Base-by-base conservation (phyloP, 108 stramenopile species). In the Stephanodiscus minutulus region DNA sequence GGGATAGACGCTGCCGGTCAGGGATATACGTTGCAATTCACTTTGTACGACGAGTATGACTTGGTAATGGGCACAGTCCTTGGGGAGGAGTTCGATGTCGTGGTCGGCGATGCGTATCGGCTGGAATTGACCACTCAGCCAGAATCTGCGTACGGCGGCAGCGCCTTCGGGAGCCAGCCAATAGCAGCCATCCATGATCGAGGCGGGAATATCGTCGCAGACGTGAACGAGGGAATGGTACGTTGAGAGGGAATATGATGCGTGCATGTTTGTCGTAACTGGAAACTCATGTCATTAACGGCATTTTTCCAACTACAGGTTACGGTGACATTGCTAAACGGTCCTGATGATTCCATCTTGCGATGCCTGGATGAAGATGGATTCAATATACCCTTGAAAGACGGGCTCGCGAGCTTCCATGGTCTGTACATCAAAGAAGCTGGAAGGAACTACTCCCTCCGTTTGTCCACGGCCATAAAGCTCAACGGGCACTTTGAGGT, bases 131-230 rank as follows among this genome's bases (percentile, higher is more conserved):
- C 61, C 25, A 43, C 69, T 47, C 64, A 71, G 22, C 82, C 82
- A 7, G 75, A 76, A 47, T 39, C 41, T 6, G 85, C 78, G 36
- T 76, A 68, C 31, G 82, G 82, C 6, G 85, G 85, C 11, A 41
- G 35, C 15, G 56, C 43, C 5, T 86, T 82, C 58, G 67, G 63
- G 5, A 61, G 18, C 41, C 77, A 82, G 54, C 85, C 85, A 18
- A 68, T 64, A 28, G 41, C 83, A 10, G 65, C 66, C 17, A 33
- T 86, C 9, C 64, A 81, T 29, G 85, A 86, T 72, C 64, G 67
- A 50, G 85, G 85, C 17, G 78, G 74, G 1, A 86, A 86, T 57
- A 72, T 58, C 46, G 69, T 84, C 37, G 37, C 28, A 22, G 33
- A 15, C 61, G 56, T 79, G 0, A 83, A 79, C 54, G 63, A 68